Conservation (phyloP, 108 stramenopile species). For the Skeletonema potamos region DNA sequence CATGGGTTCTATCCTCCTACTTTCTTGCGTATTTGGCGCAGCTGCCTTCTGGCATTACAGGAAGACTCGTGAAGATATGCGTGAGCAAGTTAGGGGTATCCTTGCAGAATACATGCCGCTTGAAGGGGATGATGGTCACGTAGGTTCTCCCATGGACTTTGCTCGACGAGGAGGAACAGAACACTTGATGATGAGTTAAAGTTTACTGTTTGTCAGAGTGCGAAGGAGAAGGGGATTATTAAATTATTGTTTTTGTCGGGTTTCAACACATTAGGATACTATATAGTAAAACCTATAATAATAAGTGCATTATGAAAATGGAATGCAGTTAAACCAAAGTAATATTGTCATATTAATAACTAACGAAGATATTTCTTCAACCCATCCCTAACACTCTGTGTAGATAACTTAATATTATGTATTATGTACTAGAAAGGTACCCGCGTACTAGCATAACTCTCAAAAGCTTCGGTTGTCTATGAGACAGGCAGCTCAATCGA, state of each 20-base stretch:
- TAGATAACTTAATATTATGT: too few species aligned
- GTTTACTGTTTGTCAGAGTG: background rate
- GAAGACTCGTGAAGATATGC: conserved; percentile 79
- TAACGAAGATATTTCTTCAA: too few species aligned
- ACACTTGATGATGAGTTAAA: conserved; percentile 34
- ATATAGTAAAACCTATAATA: background rate
- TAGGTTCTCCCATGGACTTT: conserved; percentile 54
- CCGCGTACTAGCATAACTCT: too few species aligned
- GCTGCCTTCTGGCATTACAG: conserved; percentile 78
- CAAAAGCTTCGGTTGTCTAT: too few species aligned
- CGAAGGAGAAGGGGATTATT: background rate
- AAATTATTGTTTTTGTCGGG: background rate
- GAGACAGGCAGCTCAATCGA: too few species aligned
- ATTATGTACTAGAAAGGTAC: too few species aligned
- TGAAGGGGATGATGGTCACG: conserved; percentile 62
- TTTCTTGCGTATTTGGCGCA: conserved; percentile 43
- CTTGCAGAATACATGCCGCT: conserved; percentile 94
- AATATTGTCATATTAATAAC: too few species aligned
- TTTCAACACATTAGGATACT: background rate
- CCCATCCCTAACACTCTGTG: too few species aligned
- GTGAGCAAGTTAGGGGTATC: conserved; percentile 87
- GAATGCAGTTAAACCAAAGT: too few species aligned
- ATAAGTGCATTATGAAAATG: background rate
- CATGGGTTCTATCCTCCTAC: conserved; percentile 44
- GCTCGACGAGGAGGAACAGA: conserved; percentile 43